A percentile compares a stretch with the other conserved stretches of the same genome.
These are phyloP conservation scores for Irpex rosettiformis DNA, from an alignment of 1,284 basidiomycete species.

Conservation along the genomic window DNA sequence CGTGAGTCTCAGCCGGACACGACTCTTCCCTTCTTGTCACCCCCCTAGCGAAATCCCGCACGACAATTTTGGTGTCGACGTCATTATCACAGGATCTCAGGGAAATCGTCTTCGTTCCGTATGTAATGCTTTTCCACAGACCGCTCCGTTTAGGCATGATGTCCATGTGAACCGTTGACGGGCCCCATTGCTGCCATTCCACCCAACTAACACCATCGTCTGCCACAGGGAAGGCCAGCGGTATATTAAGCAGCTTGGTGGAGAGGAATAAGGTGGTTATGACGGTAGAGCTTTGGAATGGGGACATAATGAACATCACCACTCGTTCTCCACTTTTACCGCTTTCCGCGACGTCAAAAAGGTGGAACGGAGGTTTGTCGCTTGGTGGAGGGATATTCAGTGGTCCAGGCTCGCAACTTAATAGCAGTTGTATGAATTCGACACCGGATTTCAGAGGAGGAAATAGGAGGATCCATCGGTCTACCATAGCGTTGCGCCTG, in stretches of 20 bases:
- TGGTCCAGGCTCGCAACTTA: not conserved
- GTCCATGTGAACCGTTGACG: not conserved
- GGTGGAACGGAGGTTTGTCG: not conserved
- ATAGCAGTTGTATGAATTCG: not conserved
- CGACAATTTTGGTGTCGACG: not conserved
- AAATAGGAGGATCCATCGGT: not conserved
- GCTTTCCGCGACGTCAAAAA: not conserved
- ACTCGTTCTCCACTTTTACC: constrained; percentile 8
- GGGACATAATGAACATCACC: constrained; percentile 7
- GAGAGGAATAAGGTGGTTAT: constrained; percentile 3
- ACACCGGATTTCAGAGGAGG: not conserved
- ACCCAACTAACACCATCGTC: not conserved
- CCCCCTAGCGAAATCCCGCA: not conserved
- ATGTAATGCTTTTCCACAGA: constrained; percentile 8
- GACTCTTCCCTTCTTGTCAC: not conserved
- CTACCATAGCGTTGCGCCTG: too few species aligned
- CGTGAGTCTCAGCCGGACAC: not conserved
- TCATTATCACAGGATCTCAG: not conserved
- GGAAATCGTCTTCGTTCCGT: constrained; percentile 6
- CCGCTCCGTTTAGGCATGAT: constrained; percentile 4
- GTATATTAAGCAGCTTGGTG: not conserved
- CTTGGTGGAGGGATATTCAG: not conserved
- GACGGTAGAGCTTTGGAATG: not conserved
- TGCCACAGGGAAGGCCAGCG: not conserved
- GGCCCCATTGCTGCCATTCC: constrained; percentile 11